Percentiles rank a stretch among this genome's conserved stretches.
phyloP scores from a whole-genome alignment of 768 basidiomycete genomes.

The Leccinum subtestaceum region DNA sequence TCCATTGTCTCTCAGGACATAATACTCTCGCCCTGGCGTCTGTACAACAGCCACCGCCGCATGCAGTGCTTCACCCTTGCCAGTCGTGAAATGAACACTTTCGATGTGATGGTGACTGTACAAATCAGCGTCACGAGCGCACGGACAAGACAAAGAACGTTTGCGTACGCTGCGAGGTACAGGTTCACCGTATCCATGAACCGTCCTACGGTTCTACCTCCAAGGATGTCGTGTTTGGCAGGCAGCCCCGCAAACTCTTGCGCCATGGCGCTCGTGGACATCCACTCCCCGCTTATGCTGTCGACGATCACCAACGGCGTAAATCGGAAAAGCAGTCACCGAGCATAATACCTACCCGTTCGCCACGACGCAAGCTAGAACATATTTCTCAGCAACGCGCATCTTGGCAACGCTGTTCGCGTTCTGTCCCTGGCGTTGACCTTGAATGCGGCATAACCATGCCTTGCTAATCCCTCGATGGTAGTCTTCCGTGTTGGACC shows the following conservation, averaged over 20 bases:
- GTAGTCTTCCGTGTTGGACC: slow-evolving; percentile 74
- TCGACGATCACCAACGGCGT: neutral
- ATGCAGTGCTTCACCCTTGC: slow-evolving; percentile 47
- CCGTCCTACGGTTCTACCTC: slow-evolving; percentile 18
- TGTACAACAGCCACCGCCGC: slow-evolving; percentile 65
- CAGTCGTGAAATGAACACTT: slow-evolving; percentile 61
- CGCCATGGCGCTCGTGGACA: slow-evolving; percentile 67
- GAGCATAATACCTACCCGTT: slow-evolving; percentile 50
- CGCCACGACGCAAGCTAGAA: slow-evolving; percentile 66
- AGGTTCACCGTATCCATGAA: slow-evolving; percentile 50
- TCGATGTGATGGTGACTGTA: slow-evolving; percentile 73
- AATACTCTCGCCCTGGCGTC: slow-evolving; percentile 67
- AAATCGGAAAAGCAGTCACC: neutral
- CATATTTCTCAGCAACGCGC: slow-evolving; percentile 57
- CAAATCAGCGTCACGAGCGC: neutral
- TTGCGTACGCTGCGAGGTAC: slow-evolving; percentile 63
- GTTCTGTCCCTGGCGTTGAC: slow-evolving; percentile 34
- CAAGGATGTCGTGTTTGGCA: neutral
- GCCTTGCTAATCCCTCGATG: slow-evolving; percentile 61
- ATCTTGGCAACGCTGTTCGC: slow-evolving; percentile 40
- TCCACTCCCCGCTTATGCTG: slow-evolving; percentile 70
- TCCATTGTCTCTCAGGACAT: slow-evolving; percentile 69
- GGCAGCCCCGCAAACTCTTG: slow-evolving; percentile 62
- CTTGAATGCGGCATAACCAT: slow-evolving; percentile 51
- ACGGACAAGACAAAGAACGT: neutral